phyloP scores from a whole-genome alignment of 2,329 filamentous ascomycete species.

The Aspergillus spinulosporus region DNA sequence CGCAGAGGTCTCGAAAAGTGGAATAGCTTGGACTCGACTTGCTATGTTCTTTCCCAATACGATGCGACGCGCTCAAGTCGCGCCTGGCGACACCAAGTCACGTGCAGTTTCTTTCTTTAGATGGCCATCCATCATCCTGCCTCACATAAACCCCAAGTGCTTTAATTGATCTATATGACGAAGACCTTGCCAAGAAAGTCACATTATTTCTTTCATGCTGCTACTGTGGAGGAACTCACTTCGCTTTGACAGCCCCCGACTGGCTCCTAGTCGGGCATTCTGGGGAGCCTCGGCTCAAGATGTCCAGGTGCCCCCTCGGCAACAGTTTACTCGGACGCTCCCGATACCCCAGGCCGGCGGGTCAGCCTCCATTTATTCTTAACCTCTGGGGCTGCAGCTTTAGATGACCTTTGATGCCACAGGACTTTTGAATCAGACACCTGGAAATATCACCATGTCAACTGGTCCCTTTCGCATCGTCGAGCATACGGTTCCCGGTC shows the following conservation, averaged over 20 bases:
- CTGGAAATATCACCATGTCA: background rate
- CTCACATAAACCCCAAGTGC: too few species aligned
- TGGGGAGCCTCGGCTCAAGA: constrained; percentile 16
- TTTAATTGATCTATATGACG: too few species aligned
- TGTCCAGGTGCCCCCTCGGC: constrained; percentile 6
- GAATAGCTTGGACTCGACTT: background rate
- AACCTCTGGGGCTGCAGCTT: background rate
- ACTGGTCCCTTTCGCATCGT: constrained; percentile 39
- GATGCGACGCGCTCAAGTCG: constrained; percentile 21
- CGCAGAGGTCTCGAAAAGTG: background rate
- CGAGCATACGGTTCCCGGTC: constrained; percentile 51
- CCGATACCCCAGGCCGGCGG: constrained; percentile 9
- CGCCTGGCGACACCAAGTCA: constrained; percentile 28
- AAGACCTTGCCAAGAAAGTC: too few species aligned
- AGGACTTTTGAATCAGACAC: too few species aligned
- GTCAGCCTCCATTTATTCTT: constrained; percentile 7
- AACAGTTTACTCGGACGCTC: constrained; percentile 7
- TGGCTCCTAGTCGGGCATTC: background rate
- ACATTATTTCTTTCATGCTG: background rate
- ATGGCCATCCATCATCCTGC: background rate
- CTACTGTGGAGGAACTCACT: background rate
- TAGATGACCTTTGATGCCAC: background rate
- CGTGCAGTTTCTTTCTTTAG: constrained; percentile 15
- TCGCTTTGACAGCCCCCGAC: background rate
- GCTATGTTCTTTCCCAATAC: background rate